These are phyloP conservation scores for Kandelia obovata DNA, from an alignment of 345 rosid genomes.

Conservation along the genomic window DNA sequence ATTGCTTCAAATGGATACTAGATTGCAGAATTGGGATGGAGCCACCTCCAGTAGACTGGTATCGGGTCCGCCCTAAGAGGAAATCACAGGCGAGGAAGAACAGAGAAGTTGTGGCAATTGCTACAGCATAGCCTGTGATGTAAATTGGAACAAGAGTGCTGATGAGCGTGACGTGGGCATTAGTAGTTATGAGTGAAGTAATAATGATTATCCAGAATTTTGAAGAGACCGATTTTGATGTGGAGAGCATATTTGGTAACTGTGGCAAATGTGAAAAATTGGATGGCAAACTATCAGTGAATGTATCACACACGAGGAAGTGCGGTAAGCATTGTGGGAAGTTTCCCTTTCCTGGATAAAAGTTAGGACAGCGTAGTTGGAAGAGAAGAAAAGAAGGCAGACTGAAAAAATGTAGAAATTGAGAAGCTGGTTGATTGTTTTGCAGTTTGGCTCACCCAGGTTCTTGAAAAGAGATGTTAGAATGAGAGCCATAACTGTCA, in stretches of 20 bases:
- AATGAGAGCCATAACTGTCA: slow-evolving; percentile 56
- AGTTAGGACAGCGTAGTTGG: slow-evolving; percentile 56
- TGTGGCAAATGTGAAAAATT: slow-evolving; percentile 47
- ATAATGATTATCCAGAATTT: slow-evolving; percentile 51
- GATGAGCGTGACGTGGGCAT: slow-evolving; percentile 61
- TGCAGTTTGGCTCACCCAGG: slow-evolving; percentile 24
- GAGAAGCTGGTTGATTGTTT: slow-evolving; percentile 42
- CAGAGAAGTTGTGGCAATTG: slow-evolving; percentile 60
- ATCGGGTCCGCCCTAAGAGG: slow-evolving; percentile 43
- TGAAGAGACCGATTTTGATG: slow-evolving; percentile 35
- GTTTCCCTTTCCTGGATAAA: slow-evolving; percentile 67
- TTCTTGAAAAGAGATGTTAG: slow-evolving; percentile 50
- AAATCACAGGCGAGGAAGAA: slow-evolving; percentile 67
- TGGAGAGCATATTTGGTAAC: slow-evolving; percentile 36
- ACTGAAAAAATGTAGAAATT: slow-evolving; percentile 63
- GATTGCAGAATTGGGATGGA: slow-evolving; percentile 60
- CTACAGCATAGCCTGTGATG: slow-evolving; percentile 59
- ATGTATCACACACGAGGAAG: slow-evolving; percentile 56
- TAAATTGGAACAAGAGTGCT: slow-evolving; percentile 64
- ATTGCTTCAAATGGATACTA: slow-evolving; percentile 65
- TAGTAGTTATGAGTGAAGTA: slow-evolving; percentile 54
- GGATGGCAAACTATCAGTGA: slow-evolving; percentile 52
- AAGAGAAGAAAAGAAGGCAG: slow-evolving; percentile 60
- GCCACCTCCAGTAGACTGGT: slow-evolving; percentile 55
- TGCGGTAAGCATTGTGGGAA: slow-evolving; percentile 58